Evolutionary conservation across 2,329 filamentous ascomycete genomes (phyloP), one percentile per base, ranked within the genome.

Genomic region (Xylaria sp.): DNA sequence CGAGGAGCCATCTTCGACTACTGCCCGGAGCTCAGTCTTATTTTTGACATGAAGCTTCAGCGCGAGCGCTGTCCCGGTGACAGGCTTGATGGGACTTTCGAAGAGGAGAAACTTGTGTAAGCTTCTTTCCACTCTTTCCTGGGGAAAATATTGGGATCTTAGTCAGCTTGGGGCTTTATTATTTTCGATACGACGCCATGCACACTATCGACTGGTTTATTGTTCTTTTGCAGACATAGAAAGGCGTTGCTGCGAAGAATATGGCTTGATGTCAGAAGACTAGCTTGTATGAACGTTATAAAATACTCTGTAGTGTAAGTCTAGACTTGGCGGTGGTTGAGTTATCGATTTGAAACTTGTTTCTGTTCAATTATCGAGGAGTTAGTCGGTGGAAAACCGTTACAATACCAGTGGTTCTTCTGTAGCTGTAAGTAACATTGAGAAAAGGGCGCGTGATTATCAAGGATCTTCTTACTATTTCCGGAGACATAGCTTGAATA

Each of bases 41-140:
- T 85, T 61, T 79, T 86, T 77, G 79, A 83, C 43, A 86, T 87
- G 84, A 84, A 84, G 72, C 73, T 84, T 11, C 80, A 83, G 73
- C 72, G 78, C 45, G 78, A 83, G 72, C 74, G 80, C 17, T 84
- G 82, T 67, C 64, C 70, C 0, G 75, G 71, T 8, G 77, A 79
- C 65, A 72, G 76, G 17, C 33, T 53, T 43, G 56, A 66, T 5
- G 66, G 64, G 14, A 60, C 61, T 8, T 60, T 64, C 28, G 21
- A 57, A 14, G 15, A 37, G n/a, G 46, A 28, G 9, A 40, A 42
- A 21, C 17, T 23, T 7, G 43, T 28, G 38, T 42, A 38, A 45
- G 31, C 45, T 2, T 9, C 3, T 11, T 45, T 4, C 25, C 7
- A 19, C 45, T 2, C 2, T 7, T 11, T 45, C 4, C 14, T 4